phyloP scores from a whole-genome alignment of 139 green algal species.

The Cymbomonas tetramitiformis region DNA sequence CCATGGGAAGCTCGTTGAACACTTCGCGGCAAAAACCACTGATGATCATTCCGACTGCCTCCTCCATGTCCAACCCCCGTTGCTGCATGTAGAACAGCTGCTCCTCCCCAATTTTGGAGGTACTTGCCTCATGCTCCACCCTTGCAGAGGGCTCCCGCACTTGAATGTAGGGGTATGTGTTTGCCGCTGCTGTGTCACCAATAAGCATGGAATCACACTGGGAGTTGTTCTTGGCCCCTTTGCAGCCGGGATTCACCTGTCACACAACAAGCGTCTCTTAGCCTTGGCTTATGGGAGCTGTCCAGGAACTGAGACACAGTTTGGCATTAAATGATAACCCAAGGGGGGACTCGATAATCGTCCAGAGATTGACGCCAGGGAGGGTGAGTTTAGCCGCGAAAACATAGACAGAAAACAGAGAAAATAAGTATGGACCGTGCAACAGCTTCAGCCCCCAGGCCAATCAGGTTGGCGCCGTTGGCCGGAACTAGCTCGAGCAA shows the following conservation, averaged over 20 bases:
- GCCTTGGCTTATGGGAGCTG: too few relatives aligned
- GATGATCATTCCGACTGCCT: slow-evolving; percentile 95
- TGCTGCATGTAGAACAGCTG: slow-evolving; percentile 99
- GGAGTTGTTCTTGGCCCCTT: slow-evolving; percentile 74
- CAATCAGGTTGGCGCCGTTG: too few relatives aligned
- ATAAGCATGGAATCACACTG: slow-evolving; percentile 99
- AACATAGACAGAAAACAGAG: too few relatives aligned
- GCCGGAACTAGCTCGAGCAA: too few relatives aligned
- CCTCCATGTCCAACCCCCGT: slow-evolving; percentile 74
- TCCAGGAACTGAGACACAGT: too few relatives aligned
- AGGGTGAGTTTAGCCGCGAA: too few relatives aligned
- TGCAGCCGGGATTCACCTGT: slow-evolving; percentile 52
- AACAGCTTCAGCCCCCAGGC: too few relatives aligned
- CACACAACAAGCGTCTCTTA: too few relatives aligned
- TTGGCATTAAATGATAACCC: too few relatives aligned
- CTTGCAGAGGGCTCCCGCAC: slow-evolving; percentile 72
- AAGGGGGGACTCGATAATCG: too few relatives aligned
- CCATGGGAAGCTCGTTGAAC: slow-evolving; percentile 95
- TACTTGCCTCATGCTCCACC: slow-evolving; percentile 95
- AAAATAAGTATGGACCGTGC: too few relatives aligned
- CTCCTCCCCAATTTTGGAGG: slow-evolving; percentile 95
- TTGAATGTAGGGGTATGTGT: slow-evolving; percentile 99
- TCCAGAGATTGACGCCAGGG: too few relatives aligned
- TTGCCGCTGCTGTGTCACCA: slow-evolving; percentile 81
- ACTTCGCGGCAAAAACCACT: slow-evolving; percentile 91